Conservation (phyloP, 495 filamentous ascomycete species). For the Stereocaulon alpinum region DNA sequence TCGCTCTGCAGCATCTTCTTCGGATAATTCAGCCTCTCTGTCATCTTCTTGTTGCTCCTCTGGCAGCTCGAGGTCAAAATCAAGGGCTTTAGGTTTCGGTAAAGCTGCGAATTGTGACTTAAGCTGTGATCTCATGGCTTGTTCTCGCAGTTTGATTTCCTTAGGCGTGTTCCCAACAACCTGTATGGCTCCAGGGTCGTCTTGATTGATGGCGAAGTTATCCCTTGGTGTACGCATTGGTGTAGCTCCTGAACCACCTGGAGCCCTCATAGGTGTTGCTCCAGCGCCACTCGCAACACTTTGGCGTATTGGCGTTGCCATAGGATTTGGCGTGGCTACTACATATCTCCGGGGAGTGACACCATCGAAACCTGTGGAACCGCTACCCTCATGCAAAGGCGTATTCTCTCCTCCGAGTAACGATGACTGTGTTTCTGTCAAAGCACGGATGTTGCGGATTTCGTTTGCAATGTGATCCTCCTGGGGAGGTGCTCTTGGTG, state of each 20-base stretch:
- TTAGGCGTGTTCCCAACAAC: constrained; percentile 65
- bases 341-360: constrained; percentile 70
- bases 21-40: constrained; percentile 41
- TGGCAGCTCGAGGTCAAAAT: constrained; percentile 86
- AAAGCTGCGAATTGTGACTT: constrained; percentile 60
- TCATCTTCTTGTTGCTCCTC: constrained; percentile 64
- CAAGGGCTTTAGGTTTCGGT: constrained; percentile 82
- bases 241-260: constrained; percentile 60
- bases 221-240: constrained; percentile 88
- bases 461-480: constrained; percentile 95
- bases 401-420: constrained; percentile 91
- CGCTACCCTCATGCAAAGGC: constrained; percentile 67
- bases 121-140: constrained; percentile 58
- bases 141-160: constrained; percentile 66
- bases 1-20: constrained; percentile 77
- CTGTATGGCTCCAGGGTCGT: constrained; percentile 48
- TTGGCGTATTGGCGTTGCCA: constrained; percentile 81
- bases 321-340: constrained; percentile 82
- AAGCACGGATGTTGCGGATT: constrained; percentile 82
- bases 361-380: constrained; percentile 82
- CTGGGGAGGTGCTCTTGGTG: constrained; percentile 78
- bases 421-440: constrained; percentile 93
- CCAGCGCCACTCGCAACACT: constrained; percentile 52
- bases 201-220: constrained; percentile 72
- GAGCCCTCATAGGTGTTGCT: constrained; percentile 55